Percentiles rank a stretch among this genome's conserved stretches.
Conservation (phyloP, 352 stramenopile genomes). For the Phytophthora brassicae region DNA sequence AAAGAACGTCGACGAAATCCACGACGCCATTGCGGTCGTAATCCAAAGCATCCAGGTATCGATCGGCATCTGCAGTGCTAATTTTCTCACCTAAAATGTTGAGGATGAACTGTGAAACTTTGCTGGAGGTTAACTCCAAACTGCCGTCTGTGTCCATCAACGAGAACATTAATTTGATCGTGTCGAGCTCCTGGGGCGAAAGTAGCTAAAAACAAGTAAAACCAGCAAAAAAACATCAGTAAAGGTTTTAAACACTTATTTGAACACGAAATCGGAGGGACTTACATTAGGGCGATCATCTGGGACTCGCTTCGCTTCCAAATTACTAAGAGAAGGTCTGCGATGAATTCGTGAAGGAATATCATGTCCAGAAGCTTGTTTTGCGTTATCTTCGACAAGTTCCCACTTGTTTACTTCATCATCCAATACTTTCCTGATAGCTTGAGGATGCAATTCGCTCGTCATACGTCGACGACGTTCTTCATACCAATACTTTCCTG, state of each 20-base stretch:
- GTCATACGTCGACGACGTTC: constrained; percentile 60
- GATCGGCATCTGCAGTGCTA: constrained; percentile 41
- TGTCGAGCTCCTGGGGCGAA: constrained; percentile 64
- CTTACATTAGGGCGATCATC: constrained; percentile 42
- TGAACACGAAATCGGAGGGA: neutral
- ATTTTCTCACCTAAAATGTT: constrained; percentile 78
- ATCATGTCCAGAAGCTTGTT: neutral
- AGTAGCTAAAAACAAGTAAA: constrained; percentile 46
- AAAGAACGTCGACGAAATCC: constrained; percentile 78
- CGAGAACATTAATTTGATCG: constrained; percentile 80
- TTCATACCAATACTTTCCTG: constrained; percentile 53
- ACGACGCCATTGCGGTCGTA: constrained; percentile 73
- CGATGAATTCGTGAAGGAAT: constrained; percentile 23
- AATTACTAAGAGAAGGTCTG: constrained; percentile 17
- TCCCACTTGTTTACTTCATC: constrained; percentile 73
- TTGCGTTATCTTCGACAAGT: constrained; percentile 42
- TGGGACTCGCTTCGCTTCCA: neutral
- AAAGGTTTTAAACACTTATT: neutral
- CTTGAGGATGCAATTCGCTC: constrained; percentile 80
- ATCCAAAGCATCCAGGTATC: constrained; percentile 72
- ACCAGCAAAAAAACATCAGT: neutral
- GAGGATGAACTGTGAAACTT: constrained; percentile 71
- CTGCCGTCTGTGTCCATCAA: constrained; percentile 79
- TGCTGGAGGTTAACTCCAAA: constrained; percentile 51
- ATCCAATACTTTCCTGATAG: constrained; percentile 62